Base-by-base conservation (phyloP, 2,329 filamentous ascomycete species). In the Stagonosporopsis rhizophila region DNA sequence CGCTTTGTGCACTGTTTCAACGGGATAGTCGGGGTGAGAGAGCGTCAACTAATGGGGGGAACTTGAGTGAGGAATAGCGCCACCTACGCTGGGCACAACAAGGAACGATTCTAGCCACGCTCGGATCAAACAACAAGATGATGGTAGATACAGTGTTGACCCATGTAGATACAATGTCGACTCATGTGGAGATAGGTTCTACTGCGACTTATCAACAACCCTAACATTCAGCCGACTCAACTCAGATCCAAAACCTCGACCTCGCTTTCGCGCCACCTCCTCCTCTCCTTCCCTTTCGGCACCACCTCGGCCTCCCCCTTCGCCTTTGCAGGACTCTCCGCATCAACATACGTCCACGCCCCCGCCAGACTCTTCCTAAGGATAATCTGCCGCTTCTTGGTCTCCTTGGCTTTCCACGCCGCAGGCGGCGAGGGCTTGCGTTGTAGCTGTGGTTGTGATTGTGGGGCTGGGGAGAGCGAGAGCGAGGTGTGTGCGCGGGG, bases 241-340 rank as follows among this genome's bases (percentile, higher is more conserved):
- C 61, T 72, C 50, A 77, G 44, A 62, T 77, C 74, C 49, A 77
- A 51, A 38, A 73, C 54, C 49, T 75, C 72, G 35, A 77, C 65
- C 40, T 72, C 68, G 25, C 75, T 77, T 51, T 74, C 71, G 35
- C 73, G 60, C 73, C 74, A 76, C 47, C 58, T 65, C 39, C 66
- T 56, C 51, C 70, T 65, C 53, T 66, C 65, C 37, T 63, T 71
- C 15, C 65, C 69, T 50, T 67, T 71, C 22, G 49, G 37, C 19
- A 61, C 46, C 28, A 30, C 12, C 28, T 53, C 2, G 38, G 40
- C 8, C 56, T 63, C 37, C 19, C 19, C 2, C 17, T 17, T 9
- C 34, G 2, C n/a, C 34, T 19, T 37, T 42, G 35, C 51, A 1
- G 57, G 62, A 35, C 64, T 68, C 20, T 69, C 62, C 1, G 55